These are phyloP conservation scores for Ailanthus altissimus DNA, from an alignment of 345 rosid species.

Conservation along the genomic window DNA sequence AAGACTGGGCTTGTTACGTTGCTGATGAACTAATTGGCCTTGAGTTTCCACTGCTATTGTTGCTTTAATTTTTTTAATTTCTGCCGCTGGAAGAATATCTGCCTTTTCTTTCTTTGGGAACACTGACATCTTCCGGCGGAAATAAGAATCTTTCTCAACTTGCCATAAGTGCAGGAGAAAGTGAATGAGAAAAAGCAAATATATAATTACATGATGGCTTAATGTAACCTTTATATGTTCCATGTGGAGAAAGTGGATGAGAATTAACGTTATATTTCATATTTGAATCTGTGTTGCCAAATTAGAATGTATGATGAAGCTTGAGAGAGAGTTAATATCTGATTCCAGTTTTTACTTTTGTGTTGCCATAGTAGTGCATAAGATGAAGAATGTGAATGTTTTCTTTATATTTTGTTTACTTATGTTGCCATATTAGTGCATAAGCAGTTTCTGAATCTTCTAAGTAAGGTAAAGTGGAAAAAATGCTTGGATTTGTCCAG, in stretches of 20 bases:
- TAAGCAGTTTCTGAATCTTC: background rate
- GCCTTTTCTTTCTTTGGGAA: no score
- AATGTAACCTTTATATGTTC: background rate
- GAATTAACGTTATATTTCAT: background rate
- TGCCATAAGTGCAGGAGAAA: background rate
- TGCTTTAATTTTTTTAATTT: background rate
- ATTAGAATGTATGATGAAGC: no score
- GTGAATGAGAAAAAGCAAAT: background rate
- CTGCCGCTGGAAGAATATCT: no score
- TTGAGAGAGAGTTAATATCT: no score
- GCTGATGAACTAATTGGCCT: background rate
- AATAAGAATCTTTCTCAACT: background rate
- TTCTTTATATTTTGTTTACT: background rate
- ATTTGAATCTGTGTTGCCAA: background rate
- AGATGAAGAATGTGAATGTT: background rate
- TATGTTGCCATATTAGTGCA: no score
- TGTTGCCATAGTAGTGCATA: no score
- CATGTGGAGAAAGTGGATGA: background rate
- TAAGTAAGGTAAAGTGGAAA: background rate
- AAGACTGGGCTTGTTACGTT: background rate
- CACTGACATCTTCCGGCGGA: no score
- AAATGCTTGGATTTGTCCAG: background rate
- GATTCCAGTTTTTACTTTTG: no score
- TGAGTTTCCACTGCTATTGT: background rate
- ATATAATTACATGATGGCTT: background rate